phyloP scores from a whole-genome alignment of 306 rosid species.

The Fagus sylvatica region DNA sequence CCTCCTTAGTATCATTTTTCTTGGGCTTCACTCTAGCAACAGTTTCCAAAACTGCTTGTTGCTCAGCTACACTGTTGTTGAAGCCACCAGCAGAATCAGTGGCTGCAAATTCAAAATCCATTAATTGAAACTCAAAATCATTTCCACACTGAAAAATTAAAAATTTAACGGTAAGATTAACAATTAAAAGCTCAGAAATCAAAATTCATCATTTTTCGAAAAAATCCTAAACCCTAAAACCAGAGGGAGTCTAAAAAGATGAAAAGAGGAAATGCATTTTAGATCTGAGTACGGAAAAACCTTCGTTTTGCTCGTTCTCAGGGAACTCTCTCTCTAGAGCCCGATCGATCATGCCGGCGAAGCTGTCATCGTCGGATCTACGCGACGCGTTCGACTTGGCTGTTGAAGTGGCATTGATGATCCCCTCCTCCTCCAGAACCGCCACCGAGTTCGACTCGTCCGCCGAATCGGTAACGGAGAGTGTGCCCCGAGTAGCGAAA shows the following conservation, averaged over 20 bases:
- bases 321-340: conserved; percentile 88
- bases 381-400: conserved; percentile 50
- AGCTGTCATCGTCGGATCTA: conserved; percentile 69
- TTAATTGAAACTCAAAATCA: no score
- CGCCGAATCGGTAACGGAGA: conserved; percentile 43
- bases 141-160: neutral
- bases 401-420: conserved; percentile 49
- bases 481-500: conserved; percentile 25
- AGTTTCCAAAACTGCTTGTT: conserved; percentile 97
- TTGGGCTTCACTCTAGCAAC: conserved; percentile 92
- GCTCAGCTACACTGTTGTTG: conserved; percentile 80
- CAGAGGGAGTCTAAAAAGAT: neutral
- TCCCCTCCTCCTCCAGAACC: conserved; percentile 24
- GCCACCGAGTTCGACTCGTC: conserved; percentile 31
- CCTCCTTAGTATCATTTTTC: conserved; percentile 93
- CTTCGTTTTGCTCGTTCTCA: conserved; percentile 81
- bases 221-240: conserved; percentile 20
- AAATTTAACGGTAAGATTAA: neutral
- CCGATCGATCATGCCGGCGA: conserved; percentile 89
- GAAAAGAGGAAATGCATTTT: no score
- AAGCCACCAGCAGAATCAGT: conserved; percentile 67
- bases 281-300: conserved; percentile 48
- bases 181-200: conserved; percentile 1
- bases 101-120: conserved; percentile 38
- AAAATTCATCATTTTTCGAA: conserved; percentile 19